These are phyloP conservation scores for Avena atlantica DNA, from an alignment of 176 grass and related monocot genomes.

Conservation along the genomic window DNA sequence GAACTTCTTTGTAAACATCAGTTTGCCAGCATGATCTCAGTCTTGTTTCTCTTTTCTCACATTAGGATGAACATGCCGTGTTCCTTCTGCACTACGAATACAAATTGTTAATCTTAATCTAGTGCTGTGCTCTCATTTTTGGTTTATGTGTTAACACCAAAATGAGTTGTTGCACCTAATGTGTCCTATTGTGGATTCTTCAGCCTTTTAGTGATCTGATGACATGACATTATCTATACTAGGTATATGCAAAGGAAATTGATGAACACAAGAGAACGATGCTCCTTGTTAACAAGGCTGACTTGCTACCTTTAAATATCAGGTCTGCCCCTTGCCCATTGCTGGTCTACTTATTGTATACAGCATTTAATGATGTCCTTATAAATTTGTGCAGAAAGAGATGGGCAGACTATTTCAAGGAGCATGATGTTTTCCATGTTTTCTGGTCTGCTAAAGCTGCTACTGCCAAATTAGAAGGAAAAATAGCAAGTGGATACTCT, in stretches of 20 bases:
- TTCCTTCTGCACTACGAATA: neutral
- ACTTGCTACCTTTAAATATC: slow-evolving; percentile 76
- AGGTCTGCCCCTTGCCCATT: slow-evolving; percentile 45
- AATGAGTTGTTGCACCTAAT: neutral
- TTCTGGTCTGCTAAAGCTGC: no score
- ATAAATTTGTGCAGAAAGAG: no score
- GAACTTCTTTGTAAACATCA: neutral
- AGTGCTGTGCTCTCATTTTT: neutral
- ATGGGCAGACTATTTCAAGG: no score
- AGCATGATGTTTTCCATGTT: no score
- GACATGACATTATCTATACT: slow-evolving; percentile 28
- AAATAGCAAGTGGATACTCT: no score
- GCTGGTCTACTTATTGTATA: no score
- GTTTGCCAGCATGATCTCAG: neutral
- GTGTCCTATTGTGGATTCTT: neutral
- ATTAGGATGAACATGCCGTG: neutral
- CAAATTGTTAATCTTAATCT: neutral
- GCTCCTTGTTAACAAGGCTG: slow-evolving; percentile 95
- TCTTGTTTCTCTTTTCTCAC: neutral
- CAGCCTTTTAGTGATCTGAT: neutral
- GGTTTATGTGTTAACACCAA: neutral
- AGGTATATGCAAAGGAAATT: slow-evolving; percentile 82
- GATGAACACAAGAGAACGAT: slow-evolving; percentile 84
- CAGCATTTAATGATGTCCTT: no score
- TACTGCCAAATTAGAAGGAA: no score